Conservation (phyloP, 352 stramenopile species). For the Peronospora belbahrii region DNA sequence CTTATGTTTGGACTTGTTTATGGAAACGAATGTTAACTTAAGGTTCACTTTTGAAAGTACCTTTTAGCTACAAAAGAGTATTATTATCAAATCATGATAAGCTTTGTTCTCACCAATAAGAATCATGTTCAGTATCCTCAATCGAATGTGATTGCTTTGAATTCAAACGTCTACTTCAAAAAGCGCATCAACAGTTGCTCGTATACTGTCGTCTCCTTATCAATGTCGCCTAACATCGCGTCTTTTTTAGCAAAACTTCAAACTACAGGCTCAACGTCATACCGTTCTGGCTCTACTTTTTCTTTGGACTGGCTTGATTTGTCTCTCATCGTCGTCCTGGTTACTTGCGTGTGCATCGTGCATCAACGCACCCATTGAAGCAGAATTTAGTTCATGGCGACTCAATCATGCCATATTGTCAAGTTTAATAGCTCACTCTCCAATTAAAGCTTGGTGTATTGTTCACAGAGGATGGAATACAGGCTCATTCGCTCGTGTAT, state of each 20-base stretch:
- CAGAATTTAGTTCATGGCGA: slow-evolving; percentile 4
- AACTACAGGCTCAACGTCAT: slow-evolving; percentile 26
- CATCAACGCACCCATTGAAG: slow-evolving; percentile 25
- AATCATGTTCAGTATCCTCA: background rate
- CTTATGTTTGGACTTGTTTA: no score
- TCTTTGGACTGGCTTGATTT: slow-evolving; percentile 33
- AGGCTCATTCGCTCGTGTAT: slow-evolving; percentile 43
- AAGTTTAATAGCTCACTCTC: no score
- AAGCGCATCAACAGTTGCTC: no score
- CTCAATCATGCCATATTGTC: slow-evolving; percentile 4
- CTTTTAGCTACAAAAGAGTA: no score
- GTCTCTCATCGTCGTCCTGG: slow-evolving; percentile 38
- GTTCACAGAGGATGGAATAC: slow-evolving; percentile 31
- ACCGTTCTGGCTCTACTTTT: slow-evolving; percentile 29
- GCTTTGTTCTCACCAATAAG: slow-evolving; percentile 10
- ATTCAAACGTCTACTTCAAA: no score
- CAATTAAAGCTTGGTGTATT: slow-evolving; percentile 28
- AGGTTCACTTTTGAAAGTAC: no score
- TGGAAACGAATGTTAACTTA: no score
- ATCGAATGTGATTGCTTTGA: background rate
- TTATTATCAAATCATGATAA: no score
- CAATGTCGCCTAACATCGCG: slow-evolving; percentile 7
- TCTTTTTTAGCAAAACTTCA: slow-evolving; percentile 24
- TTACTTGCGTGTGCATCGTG: slow-evolving; percentile 32
- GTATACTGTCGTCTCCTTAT: no score